A percentile compares a stretch with the other conserved stretches of the same genome.
Conservation (phyloP, 2,329 filamentous ascomycete genomes). For the Penicillium sp. region DNA sequence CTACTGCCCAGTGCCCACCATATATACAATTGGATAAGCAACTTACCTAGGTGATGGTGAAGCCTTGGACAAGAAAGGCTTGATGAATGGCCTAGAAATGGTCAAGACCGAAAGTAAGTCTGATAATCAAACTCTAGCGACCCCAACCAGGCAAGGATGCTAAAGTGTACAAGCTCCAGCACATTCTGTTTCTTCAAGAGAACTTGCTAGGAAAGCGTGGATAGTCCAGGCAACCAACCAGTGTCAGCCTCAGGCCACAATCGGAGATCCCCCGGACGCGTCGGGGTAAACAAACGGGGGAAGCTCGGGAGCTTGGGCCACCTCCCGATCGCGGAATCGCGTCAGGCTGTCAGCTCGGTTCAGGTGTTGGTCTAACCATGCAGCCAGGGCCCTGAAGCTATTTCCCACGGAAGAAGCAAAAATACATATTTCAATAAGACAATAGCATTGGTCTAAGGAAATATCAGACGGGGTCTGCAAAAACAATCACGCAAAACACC, state of each 20-base stretch:
- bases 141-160: neutral
- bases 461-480: neutral
- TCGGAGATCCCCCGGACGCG: constrained; percentile 18
- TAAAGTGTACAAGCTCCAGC: neutral
- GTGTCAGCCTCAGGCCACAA: neutral
- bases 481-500: neutral
- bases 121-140: neutral
- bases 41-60: too few relatives aligned
- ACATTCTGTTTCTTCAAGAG: neutral
- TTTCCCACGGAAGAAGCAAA: neutral
- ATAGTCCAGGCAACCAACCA: neutral
- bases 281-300: constrained; percentile 14
- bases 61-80: too few relatives aligned
- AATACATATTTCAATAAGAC: neutral
- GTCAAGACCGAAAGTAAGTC: neutral
- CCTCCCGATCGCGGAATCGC: neutral
- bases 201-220: neutral
- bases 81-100: neutral
- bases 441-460: neutral
- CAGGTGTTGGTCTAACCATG: neutral
- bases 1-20: too few relatives aligned
- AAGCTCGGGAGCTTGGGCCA: constrained; percentile 20
- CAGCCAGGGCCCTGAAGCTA: neutral
- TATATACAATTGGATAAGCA: too few relatives aligned
- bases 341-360: neutral